These are phyloP conservation scores for Rhynchospora tenuis DNA, from an alignment of 176 grass and related monocot species.

Conservation along the genomic window DNA sequence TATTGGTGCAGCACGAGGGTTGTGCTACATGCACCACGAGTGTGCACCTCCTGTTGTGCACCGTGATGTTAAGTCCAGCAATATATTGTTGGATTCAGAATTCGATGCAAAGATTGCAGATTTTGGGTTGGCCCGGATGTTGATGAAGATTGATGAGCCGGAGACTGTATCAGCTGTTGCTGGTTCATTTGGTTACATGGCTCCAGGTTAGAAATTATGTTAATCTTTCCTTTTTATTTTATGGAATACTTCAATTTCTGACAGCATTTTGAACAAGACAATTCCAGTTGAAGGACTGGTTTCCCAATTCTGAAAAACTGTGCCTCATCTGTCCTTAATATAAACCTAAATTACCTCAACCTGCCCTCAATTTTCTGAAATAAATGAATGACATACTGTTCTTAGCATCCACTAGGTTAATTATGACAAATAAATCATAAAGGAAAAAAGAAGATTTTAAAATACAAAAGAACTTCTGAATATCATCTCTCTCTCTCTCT, in stretches of 20 bases:
- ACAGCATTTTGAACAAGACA: neutral
- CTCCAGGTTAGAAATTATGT: conserved; percentile 36
- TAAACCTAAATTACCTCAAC: neutral
- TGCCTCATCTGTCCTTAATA: neutral
- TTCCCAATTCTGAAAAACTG: neutral
- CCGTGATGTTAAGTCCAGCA: conserved; percentile 73
- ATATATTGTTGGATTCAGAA: conserved; percentile 50
- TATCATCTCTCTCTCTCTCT: neutral
- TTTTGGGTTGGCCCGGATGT: conserved; percentile 53
- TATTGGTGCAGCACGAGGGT: conserved; percentile 39
- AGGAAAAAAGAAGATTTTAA: neutral
- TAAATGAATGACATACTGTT: neutral
- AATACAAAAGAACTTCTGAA: neutral
- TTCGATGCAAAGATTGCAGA: conserved; percentile 59
- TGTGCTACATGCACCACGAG: conserved; percentile 64
- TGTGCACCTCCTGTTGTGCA: conserved; percentile 36
- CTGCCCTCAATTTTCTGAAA: neutral
- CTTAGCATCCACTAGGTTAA: neutral
- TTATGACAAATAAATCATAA: neutral
- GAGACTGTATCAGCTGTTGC: conserved; percentile 30
- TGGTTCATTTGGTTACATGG: conserved; percentile 75
- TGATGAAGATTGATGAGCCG: conserved; percentile 33
- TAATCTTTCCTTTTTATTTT: neutral
- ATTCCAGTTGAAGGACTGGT: neutral
- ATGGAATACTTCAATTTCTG: neutral